Percentiles rank a stretch among this genome's conserved stretches.
These are phyloP conservation scores for Sequoia sempervirens DNA, from an alignment of 75 land plant species.

Conservation along the genomic window DNA sequence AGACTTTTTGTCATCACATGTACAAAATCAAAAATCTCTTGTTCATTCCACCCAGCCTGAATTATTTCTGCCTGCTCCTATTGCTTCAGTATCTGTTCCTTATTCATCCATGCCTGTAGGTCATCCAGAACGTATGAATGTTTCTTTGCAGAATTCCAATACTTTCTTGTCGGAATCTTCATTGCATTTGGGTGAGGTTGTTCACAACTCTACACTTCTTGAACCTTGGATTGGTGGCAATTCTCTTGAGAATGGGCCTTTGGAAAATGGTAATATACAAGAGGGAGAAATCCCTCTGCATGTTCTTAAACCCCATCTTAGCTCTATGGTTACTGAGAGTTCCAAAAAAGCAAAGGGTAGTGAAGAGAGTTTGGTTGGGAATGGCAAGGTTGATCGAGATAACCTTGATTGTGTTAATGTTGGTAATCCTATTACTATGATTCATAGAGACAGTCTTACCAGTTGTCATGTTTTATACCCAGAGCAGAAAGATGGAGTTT, in stretches of 20 bases:
- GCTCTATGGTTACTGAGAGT: neutral
- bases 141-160: neutral
- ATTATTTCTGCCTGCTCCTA: neutral
- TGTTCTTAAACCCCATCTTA: neutral
- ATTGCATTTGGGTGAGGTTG: neutral
- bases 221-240: neutral
- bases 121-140: neutral
- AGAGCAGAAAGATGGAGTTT: neutral
- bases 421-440: neutral
- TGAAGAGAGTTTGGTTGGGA: neutral
- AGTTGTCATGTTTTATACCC: neutral
- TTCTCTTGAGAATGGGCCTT: neutral
- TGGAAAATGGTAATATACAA: neutral
- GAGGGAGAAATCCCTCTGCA: neutral
- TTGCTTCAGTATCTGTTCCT: neutral
- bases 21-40: neutral
- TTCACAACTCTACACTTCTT: neutral
- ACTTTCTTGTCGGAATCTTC: neutral
- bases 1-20: neutral
- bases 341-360: neutral
- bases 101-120: neutral
- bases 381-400: neutral
- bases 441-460: neutral
- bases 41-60: neutral
- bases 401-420: neutral